Base-by-base conservation (phyloP, 495 filamentous ascomycete species). In the Hypoxylon rickii region DNA sequence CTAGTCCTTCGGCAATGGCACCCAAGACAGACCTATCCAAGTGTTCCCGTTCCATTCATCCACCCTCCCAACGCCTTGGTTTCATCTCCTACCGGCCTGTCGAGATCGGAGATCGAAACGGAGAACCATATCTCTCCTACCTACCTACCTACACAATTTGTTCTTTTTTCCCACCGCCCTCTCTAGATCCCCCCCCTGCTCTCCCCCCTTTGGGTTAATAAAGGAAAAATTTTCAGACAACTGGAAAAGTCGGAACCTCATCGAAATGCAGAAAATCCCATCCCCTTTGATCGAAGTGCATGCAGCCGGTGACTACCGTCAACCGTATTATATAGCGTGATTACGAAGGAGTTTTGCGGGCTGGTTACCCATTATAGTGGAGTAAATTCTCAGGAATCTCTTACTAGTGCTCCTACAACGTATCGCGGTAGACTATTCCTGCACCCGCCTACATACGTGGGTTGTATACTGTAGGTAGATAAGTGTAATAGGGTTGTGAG, bases 51-150 rank as follows among this genome's bases (percentile, higher is more conserved):
- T 29, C 41, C 45, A 38, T 51, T 26, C 36, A 45, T 43, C 34
- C 22, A 56, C 58, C 58, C 51, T 61, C 51, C 58, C 58, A 56
- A 56, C 16, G 47, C 51, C 45, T 52, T 56, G 58, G 58, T 47
- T 51, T 36, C 40, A 24, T 45, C 20, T 49, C 41, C 33, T 39
- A 56, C n/a, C 43, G 38, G 29, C 1, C 36, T 18, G 32, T 31
- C 13, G 19, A 62, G 58, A 62, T 62, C 58, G 58, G 43, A 62
- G 58, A 62, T 62, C 58, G 15, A 20, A 26, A 34, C 22, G 21
- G 29, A n/a, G 32, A 34, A n/a, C 17, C n/a, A 16, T 11, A 22
- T 15, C 3, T 44, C n/a, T 31, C 22, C 29, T 24, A 16, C 15
- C 21, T n/a, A 20, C 20, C 19, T 20, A 11, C 31, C 10, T 16